Conservation (phyloP, 2,329 filamentous ascomycete genomes). For the Aspergillus calidoustus region DNA sequence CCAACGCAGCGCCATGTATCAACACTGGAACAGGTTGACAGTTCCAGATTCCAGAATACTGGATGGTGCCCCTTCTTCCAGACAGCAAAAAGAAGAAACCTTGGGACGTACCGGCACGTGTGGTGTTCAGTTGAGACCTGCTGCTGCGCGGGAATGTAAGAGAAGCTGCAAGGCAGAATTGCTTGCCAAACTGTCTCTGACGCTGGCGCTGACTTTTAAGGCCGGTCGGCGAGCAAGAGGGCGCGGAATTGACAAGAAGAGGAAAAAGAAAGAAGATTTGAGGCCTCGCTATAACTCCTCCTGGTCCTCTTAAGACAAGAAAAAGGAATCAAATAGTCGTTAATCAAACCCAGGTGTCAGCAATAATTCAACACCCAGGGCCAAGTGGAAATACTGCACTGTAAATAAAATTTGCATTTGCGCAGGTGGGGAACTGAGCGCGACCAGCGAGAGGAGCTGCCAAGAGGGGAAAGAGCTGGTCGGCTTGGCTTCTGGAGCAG, state of each 20-base stretch:
- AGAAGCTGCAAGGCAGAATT: constrained; percentile 29
- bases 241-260: constrained; percentile 13
- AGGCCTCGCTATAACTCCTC: constrained; percentile 24
- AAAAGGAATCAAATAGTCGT: constrained; percentile 20
- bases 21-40: not conserved
- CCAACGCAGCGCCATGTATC: not conserved
- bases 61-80: not conserved
- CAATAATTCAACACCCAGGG: constrained; percentile 9
- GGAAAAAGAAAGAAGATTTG: constrained; percentile 13
- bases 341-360: constrained; percentile 16
- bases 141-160: constrained; percentile 27
- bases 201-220: constrained; percentile 17
- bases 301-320: constrained; percentile 15
- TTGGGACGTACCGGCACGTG: constrained; percentile 28
- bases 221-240: constrained; percentile 3
- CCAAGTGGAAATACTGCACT: not conserved
- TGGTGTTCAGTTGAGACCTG: constrained; percentile 24
- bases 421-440: not conserved
- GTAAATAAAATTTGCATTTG: constrained; percentile 10
- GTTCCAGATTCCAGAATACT: not conserved
- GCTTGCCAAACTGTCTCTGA: constrained; percentile 24
- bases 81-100: constrained; percentile 5
- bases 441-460: not conserved
- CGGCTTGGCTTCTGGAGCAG: not conserved
- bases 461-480: not conserved